Percentiles rank a stretch among this genome's conserved stretches.
These are phyloP conservation scores for Thelonectria discophora DNA, from an alignment of 2,329 filamentous ascomycete genomes.

Conservation along the genomic window DNA sequence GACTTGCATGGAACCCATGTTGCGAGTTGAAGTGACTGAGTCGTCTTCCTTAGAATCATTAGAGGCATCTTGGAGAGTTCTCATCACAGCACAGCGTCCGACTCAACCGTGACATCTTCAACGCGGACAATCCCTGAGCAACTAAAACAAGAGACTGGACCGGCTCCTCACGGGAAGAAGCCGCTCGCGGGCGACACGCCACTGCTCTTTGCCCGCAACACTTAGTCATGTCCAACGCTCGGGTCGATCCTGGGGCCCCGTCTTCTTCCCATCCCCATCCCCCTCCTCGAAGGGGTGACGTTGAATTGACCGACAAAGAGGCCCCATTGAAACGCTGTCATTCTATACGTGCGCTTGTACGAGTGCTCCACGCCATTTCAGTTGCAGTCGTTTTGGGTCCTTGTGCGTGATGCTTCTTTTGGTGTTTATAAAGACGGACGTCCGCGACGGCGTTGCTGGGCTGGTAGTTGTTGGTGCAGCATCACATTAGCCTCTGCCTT, in stretches of 20 bases:
- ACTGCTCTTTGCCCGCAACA: background rate
- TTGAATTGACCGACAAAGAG: conserved; percentile 16
- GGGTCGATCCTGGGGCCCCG: conserved; percentile 38
- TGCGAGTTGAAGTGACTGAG: too few relatives aligned
- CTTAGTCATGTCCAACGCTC: conserved; percentile 12
- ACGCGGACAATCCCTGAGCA: too few relatives aligned
- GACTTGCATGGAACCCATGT: conserved; percentile 7
- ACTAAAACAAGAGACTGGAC: too few relatives aligned
- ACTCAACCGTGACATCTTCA: too few relatives aligned
- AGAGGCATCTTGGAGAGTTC: background rate
- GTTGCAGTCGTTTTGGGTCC: conserved; percentile 12
- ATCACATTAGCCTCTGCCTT: conserved; percentile 1
- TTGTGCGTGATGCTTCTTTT: conserved; percentile 20
- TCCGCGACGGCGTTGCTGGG: background rate
- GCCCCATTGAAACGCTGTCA: conserved; percentile 31
- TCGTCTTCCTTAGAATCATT: too few relatives aligned
- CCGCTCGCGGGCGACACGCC: too few relatives aligned
- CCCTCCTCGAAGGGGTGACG: conserved; percentile 34
- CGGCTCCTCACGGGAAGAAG: too few relatives aligned
- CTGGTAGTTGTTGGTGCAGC: conserved; percentile 6
- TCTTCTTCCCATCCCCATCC: conserved; percentile 25
- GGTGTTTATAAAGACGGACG: conserved; percentile 32
- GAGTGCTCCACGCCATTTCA: conserved; percentile 28
- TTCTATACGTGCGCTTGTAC: conserved; percentile 43
- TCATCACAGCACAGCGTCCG: too few relatives aligned